Conservation (phyloP, 202 grass and related monocot genomes). For the Carex arenaria region DNA sequence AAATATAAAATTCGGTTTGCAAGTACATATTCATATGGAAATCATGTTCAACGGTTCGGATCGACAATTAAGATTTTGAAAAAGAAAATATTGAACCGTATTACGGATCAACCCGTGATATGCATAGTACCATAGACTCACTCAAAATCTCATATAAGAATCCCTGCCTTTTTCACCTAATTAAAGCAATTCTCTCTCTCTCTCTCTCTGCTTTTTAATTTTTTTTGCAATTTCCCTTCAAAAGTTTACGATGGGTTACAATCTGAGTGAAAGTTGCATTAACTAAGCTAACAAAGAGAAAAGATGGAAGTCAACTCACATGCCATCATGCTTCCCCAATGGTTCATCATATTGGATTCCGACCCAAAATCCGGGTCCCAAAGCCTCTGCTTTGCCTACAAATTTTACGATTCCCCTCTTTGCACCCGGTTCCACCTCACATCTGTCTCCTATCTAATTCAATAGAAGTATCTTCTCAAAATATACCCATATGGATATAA, state of each 20-base stretch:
- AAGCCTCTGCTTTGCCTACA: slow-evolving; percentile 64
- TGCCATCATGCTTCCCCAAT: slow-evolving; percentile 88
- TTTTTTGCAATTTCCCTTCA: neutral
- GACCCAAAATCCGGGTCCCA: slow-evolving; percentile 86
- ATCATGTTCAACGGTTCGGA: too few relatives aligned
- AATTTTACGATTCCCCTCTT: slow-evolving; percentile 85
- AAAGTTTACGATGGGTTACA: neutral
- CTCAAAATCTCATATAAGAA: too few relatives aligned
- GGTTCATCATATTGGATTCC: slow-evolving; percentile 94
- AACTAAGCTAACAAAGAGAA: neutral
- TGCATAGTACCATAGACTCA: too few relatives aligned
- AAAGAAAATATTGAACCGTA: too few relatives aligned
- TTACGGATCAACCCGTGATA: too few relatives aligned
- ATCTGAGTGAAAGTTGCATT: neutral
- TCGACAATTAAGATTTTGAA: too few relatives aligned
- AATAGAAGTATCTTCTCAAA: slow-evolving; percentile 4
- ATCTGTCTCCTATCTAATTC: slow-evolving; percentile 75
- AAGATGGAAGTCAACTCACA: slow-evolving; percentile 45
- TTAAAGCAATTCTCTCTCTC: neutral
- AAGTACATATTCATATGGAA: too few relatives aligned
- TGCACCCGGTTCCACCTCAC: slow-evolving; percentile 84
- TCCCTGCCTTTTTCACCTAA: neutral
- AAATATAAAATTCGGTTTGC: too few relatives aligned
- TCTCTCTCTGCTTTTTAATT: neutral
- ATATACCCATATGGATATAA: neutral